phyloP scores from a whole-genome alignment of 202 grass and related monocot species.

The Brachypodium distachyon region DNA sequence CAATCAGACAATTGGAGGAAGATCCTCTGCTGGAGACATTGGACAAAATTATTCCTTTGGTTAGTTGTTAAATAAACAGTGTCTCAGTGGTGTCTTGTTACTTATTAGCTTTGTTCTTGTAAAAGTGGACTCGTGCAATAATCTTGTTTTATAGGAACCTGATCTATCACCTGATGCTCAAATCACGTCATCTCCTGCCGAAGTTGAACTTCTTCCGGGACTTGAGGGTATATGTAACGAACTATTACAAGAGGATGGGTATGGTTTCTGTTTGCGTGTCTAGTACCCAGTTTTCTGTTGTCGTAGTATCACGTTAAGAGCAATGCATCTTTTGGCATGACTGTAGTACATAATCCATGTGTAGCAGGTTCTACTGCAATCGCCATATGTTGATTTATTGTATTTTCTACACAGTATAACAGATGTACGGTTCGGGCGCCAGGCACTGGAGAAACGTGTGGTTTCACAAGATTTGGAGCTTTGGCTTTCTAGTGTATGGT shows the following conservation, averaged over 20 bases:
- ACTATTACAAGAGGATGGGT: slow-evolving; percentile 87
- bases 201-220: slow-evolving; percentile 77
- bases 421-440: slow-evolving; percentile 72
- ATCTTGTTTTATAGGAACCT: slow-evolving; percentile 30
- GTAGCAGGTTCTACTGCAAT: background rate
- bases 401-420: slow-evolving; percentile 56
- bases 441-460: slow-evolving; percentile 85
- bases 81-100: background rate
- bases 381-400: background rate
- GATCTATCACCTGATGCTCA: slow-evolving; percentile 29
- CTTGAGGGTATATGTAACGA: slow-evolving; percentile 89
- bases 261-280: slow-evolving; percentile 13
- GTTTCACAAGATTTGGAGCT: slow-evolving; percentile 97
- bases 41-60: slow-evolving; percentile 88
- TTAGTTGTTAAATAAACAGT: slow-evolving; percentile 18
- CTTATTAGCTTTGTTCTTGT: background rate
- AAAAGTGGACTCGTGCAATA: background rate
- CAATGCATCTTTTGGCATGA: background rate
- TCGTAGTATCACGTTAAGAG: background rate
- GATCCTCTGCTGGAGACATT: slow-evolving; percentile 88
- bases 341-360: background rate
- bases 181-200: slow-evolving; percentile 25
- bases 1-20: slow-evolving; percentile 86
- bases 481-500: slow-evolving; percentile 89
- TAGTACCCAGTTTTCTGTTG: background rate